Base-by-base conservation (phyloP, 805 yeast genomes). In the Teunomyces cretensis region DNA sequence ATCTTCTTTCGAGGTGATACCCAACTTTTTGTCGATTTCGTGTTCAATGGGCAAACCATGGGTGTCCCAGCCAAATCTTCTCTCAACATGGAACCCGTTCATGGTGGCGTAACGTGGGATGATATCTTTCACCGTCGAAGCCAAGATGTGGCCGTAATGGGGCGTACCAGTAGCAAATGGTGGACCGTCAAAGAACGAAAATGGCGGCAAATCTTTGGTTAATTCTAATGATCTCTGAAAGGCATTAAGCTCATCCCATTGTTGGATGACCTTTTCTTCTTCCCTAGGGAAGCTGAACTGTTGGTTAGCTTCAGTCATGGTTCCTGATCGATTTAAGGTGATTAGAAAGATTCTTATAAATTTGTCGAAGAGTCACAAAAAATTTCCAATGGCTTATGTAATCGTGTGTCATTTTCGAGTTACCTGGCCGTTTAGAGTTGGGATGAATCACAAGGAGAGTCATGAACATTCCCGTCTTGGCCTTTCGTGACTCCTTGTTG, bases 111-210 rank as follows among this genome's bases (percentile, higher is more conserved):
- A 94, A 64, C 99, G 81, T 45, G 99, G 99, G 45, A 94, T 92
- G 54, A 94, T 88, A 72, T 94, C 99, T 69, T 92, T 94, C 60
- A 91, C 88, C 46, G 99, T 94, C 32, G 98, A 94, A 2, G 98
- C 95, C 67, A 94, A 74, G 61, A 94, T 86, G 64, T 94, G 99
- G 52, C 99, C 99, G 66, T 94, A 95, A 67, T 94, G 99, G 36
- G 99, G 99, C 30, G 97, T 88, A 61, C 99, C 99, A 1, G 99
- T 94, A 46, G 99, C 99, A 69, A 94, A 94, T 56, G 99, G 99
- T 7, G 99, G 99, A 24, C 99, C 99, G 72, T 94, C 99, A 62
- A 87, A 94, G 67, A 94, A 94, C 31, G 97, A 81, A 67, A 91
- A 94, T 47, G 84, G 86, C 30, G 96, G 94, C 54, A 82, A 80